Evolutionary conservation across 139 green algal species (phyloP), one percentile per base, ranked within the genome.

Genomic region (Picochlorum sp.): DNA sequence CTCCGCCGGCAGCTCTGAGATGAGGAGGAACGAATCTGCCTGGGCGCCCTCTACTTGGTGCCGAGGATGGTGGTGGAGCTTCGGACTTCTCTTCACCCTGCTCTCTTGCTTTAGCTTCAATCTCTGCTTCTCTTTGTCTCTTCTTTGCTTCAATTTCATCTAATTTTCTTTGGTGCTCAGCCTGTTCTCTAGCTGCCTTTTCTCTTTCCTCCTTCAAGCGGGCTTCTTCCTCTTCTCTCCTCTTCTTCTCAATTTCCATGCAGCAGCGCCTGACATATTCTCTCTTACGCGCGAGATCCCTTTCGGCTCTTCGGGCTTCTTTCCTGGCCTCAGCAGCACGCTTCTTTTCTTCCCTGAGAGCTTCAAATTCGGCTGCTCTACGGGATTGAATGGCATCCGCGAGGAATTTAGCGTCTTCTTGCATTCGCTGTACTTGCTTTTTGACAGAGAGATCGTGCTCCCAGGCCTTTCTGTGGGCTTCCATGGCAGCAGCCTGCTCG

Each of bases 281-380:
- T 50, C 79, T 77, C 30, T 82, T 81, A 26, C 90, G 83, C 16
- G 67, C 58, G 10, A 87, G 60, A 62, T 90, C 76, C n/a, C 86
- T 81, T 75, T 95, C 83, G 28, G 49, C 30, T 34, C 72, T 67
- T 18, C 63, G 62, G 52, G 82, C 61, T 49, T 70, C 81, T 83
- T 81, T 23, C 20, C 18, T 26, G 20, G 23, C 15, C 30, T 64
- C 49, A n/a, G 31, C 21, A 3, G 15, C 20, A 20, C 6, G 18
- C 3, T 30, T 6, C 30, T n/a, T 23, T 59, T 38, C 31, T 23
- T 30, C 13, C 15, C 20, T 23, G 7, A 92, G 73, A 9, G 70
- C 75, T 69, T 85, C 89, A 75, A 98, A 98, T 78, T 97, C 90
- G n/a, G 84, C 90, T 16, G 81, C 50, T 41, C 92, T 86, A 20